These are phyloP conservation scores for Abelmoschus esculentus DNA, from an alignment of 345 rosid genomes.

Conservation along the genomic window DNA sequence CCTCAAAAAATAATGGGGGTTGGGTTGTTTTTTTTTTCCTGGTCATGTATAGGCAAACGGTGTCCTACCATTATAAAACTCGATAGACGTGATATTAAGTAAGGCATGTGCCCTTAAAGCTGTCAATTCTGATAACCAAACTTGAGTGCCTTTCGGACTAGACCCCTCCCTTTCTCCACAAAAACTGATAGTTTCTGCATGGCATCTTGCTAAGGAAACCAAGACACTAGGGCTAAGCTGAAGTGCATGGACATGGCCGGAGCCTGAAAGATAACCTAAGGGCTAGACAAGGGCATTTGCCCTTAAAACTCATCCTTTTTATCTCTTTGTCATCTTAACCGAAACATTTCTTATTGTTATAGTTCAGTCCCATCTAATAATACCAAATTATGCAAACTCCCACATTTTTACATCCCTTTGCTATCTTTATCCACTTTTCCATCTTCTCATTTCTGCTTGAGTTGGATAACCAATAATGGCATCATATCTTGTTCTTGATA, in stretches of 20 bases:
- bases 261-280: conserved; percentile 9
- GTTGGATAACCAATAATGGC: background rate
- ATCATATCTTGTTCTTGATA: conserved; percentile 3
- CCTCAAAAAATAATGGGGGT: background rate
- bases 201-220: conserved; percentile 1
- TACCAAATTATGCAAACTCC: background rate
- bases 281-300: no score
- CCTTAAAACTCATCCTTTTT: background rate
- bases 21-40: background rate
- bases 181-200: background rate
- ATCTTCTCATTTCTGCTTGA: background rate
- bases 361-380: background rate
- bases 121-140: conserved; percentile 1
- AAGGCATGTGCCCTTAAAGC: conserved; percentile 12
- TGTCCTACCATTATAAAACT: conserved; percentile 9
- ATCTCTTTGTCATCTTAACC: background rate
- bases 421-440: background rate
- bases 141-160: background rate
- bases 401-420: background rate
- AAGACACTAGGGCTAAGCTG: background rate
- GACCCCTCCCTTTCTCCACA: background rate
- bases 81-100: background rate
- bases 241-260: conserved; percentile 1
- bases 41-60: background rate
- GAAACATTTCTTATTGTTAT: background rate